Base-by-base conservation (phyloP, 352 stramenopile species). In the Aphanomyces euteiches region DNA sequence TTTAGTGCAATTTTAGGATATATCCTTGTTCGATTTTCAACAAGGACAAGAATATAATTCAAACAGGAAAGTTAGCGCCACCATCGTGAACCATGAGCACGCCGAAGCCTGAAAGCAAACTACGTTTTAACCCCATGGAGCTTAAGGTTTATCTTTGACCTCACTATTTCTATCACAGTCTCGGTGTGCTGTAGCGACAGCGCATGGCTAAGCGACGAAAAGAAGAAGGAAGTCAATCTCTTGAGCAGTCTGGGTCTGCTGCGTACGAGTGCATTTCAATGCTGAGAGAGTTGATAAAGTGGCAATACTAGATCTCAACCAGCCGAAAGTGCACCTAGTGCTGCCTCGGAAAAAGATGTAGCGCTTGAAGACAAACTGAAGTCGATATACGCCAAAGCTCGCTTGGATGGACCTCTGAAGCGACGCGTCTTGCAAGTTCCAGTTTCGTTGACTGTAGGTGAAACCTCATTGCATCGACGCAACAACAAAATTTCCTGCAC, bases 61-160 rank as follows among this genome's bases (percentile, higher is more conserved):
- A 19, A 57, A n/a, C 17, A n/a, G 12, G 19, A n/a, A 7, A 21
- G 19, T 57, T 34, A 21, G 17, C 10, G 10, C 10, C 28, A 7
- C 1, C 19, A 37, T 45, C 17, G 19, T 45, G 3, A 12, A 43
- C 6, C 5, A 67, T 40, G 10, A 53, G 10, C 37, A 54, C 10
- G 7, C n/a, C 3, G 12, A 37, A 47, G 38, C 19, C 7, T 8
- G 41, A 67, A 40, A 19, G 39, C 19, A 47, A 48, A 13, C 8
- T 34, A 8, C 38, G 59, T 12, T 48, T 67, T 3, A 67, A 67
- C 40, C 59, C 59, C 1, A 67, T 67, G 59, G 59, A 67, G 59
- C 41, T 67, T 12, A 67, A 67, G 59, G 59, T 67, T 8, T 34
- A 67, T 17, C 39, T 12, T 17, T n/a, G 38, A 53, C 37, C 10